phyloP scores from a whole-genome alignment of 192 early-diverging fungal species.

The Spizellomyces punctatus region DNA sequence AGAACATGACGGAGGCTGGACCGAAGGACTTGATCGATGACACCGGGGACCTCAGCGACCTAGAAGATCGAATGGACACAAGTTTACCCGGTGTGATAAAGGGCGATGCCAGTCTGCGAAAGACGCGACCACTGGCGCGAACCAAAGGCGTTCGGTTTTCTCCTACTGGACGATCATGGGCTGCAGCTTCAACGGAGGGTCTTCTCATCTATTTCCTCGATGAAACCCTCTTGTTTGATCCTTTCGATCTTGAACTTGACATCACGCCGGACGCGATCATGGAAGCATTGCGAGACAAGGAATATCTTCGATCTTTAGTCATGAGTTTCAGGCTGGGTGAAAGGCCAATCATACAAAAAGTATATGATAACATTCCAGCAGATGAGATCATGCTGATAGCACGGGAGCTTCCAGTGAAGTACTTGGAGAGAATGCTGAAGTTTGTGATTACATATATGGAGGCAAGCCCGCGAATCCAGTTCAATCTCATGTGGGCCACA shows the following conservation, averaged over 20 bases:
- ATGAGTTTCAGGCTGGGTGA: slow-evolving; percentile 97
- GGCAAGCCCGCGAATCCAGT: slow-evolving; percentile 80
- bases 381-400: slow-evolving; percentile 69
- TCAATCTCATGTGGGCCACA: slow-evolving; percentile 82
- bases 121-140: slow-evolving; percentile 77
- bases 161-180: slow-evolving; percentile 93
- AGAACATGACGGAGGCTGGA: slow-evolving; percentile 94
- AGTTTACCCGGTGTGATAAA: slow-evolving; percentile 85
- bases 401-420: slow-evolving; percentile 83
- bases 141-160: slow-evolving; percentile 88
- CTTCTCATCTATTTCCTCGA: slow-evolving; percentile 95
- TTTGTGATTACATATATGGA: slow-evolving; percentile 84
- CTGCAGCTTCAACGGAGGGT: slow-evolving; percentile 94
- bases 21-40: slow-evolving; percentile 82
- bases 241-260: slow-evolving; percentile 96
- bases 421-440: slow-evolving; percentile 80
- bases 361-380: slow-evolving; percentile 81
- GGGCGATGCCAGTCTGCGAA: slow-evolving; percentile 82
- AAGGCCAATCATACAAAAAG: slow-evolving; percentile 68
- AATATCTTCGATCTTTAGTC: slow-evolving; percentile 85
- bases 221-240: slow-evolving; percentile 91
- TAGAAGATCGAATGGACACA: slow-evolving; percentile 80
- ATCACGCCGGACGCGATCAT: slow-evolving; percentile 88
- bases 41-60: slow-evolving; percentile 77
- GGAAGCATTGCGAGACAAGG: slow-evolving; percentile 67